A percentile compares a stretch with the other conserved stretches of the same genome.
Evolutionary conservation across 1,139 yeast genomes (phyloP).

Genomic region (Blastobotrys raffinosifermentans): DNA sequence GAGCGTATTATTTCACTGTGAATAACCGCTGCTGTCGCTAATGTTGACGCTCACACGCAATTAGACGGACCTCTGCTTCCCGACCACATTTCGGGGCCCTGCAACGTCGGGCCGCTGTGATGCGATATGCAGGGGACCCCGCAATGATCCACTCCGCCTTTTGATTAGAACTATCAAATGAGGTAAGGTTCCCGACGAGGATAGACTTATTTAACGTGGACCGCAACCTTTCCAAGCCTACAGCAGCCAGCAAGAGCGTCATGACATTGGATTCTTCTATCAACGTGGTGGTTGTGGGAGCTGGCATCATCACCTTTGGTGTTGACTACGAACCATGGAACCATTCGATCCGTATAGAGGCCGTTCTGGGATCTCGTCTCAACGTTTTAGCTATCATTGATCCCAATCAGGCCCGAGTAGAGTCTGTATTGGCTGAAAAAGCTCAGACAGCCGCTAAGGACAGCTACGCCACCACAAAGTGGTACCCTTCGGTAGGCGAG

Average conservation of each 20-base stretch:
- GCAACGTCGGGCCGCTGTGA: no score
- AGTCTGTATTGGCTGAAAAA: conserved; percentile 14
- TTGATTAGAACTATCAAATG: no score
- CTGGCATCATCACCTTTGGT: conserved; percentile 20
- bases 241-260: no score
- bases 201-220: no score
- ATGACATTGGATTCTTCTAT: conserved; percentile 2
- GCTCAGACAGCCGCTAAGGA: neutral
- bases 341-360: conserved; percentile 17
- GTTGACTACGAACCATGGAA: conserved; percentile 20
- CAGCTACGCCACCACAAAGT: neutral
- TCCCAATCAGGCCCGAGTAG: conserved; percentile 16
- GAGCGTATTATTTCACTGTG: neutral
- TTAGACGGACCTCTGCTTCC: neutral
- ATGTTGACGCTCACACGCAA: neutral
- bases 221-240: no score
- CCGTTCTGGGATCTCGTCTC: conserved; percentile 17
- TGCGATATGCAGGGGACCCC: no score
- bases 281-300: conserved; percentile 11
- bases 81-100: neutral
- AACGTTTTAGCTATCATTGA: conserved; percentile 18
- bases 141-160: no score
- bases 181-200: no score
- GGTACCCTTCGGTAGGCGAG: neutral
- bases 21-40: no score